These are phyloP conservation scores for Penicillium brevicompactum DNA, from an alignment of 2,329 filamentous ascomycete species.

Conservation along the genomic window DNA sequence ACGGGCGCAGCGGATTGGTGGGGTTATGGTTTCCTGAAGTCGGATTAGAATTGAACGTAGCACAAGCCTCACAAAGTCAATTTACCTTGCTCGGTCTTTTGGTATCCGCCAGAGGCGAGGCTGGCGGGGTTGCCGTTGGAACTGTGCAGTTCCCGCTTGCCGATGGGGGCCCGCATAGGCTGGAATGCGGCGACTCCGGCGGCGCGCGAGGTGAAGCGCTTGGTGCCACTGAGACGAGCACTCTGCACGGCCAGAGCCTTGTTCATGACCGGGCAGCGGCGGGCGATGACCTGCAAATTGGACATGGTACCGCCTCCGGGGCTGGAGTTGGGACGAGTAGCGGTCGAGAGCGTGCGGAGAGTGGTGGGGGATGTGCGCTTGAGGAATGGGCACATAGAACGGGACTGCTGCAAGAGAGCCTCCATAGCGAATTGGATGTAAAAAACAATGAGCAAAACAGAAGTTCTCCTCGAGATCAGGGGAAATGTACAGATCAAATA, in stretches of 20 bases:
- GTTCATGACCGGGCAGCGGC: constrained; percentile 97
- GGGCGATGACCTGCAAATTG: constrained; percentile 90
- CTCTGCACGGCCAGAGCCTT: constrained; percentile 89
- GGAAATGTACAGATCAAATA: background rate
- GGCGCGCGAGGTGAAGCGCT: constrained; percentile 42
- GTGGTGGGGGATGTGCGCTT: constrained; percentile 91
- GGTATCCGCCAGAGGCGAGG: constrained; percentile 61
- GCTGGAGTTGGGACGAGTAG: constrained; percentile 62
- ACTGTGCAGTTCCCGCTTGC: constrained; percentile 79
- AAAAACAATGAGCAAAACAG: constrained; percentile 1
- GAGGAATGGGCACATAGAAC: constrained; percentile 95
- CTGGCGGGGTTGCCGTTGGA: constrained; percentile 76
- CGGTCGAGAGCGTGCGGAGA: constrained; percentile 80
- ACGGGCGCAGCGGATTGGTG: constrained; percentile 26
- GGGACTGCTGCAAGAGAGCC: constrained; percentile 89
- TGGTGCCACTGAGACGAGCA: constrained; percentile 42
- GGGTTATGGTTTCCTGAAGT: constrained; percentile 28
- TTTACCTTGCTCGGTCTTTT: constrained; percentile 54
- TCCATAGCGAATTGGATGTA: constrained; percentile 65
- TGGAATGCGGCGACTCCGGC: constrained; percentile 39
- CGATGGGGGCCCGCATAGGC: constrained; percentile 52
- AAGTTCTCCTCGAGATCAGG: background rate
- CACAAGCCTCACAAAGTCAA: constrained; percentile 12
- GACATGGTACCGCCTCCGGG: constrained; percentile 92
- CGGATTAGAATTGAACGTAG: constrained; percentile 16